phyloP scores from a whole-genome alignment of 768 basidiomycete species.

The Naganishia friedmannii region DNA sequence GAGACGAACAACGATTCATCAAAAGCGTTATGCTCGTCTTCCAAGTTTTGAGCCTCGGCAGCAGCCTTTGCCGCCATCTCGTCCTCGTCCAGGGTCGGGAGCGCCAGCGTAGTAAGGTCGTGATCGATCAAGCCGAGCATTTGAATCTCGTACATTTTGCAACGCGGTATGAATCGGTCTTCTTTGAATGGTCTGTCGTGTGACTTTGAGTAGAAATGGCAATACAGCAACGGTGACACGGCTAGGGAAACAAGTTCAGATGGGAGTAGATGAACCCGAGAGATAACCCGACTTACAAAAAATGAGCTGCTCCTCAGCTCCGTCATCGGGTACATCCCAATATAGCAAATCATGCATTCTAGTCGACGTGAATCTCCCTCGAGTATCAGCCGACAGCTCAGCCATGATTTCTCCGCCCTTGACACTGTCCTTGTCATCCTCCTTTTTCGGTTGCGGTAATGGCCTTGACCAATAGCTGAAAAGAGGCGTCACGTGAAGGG shows the following conservation, averaged over 20 bases:
- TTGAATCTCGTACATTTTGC: conserved; percentile 96
- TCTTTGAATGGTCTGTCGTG: conserved; percentile 54
- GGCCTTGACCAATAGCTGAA: conserved; percentile 72
- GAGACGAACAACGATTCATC: conserved; percentile 16
- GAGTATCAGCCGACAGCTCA: conserved; percentile 22
- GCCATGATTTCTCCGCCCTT: conserved; percentile 28
- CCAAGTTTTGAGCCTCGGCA: conserved; percentile 6
- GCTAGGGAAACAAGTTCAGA: conserved; percentile 50
- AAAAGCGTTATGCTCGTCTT: conserved; percentile 18
- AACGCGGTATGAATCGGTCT: conserved; percentile 80
- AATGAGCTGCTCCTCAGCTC: conserved; percentile 39
- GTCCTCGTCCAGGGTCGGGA: conserved; percentile 57
- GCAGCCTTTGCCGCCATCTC: conserved; percentile 17
- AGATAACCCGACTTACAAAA: conserved; percentile 40
- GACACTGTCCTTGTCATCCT: conserved; percentile 39
- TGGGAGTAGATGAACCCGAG: conserved; percentile 62
- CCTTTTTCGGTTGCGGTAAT: conserved; percentile 23
- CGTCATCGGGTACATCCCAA: conserved; percentile 39
- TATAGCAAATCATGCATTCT: conserved; percentile 47
- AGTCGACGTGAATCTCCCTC: conserved; percentile 13
- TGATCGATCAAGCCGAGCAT: conserved; percentile 90
- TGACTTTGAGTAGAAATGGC: conserved; percentile 53
- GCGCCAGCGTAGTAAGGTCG: conserved; percentile 83
- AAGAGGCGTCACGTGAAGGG: conserved; percentile 86
- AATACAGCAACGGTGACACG: conserved; percentile 52